These are phyloP conservation scores for Sonneratia alba DNA, from an alignment of 345 rosid genomes.

Conservation along the genomic window DNA sequence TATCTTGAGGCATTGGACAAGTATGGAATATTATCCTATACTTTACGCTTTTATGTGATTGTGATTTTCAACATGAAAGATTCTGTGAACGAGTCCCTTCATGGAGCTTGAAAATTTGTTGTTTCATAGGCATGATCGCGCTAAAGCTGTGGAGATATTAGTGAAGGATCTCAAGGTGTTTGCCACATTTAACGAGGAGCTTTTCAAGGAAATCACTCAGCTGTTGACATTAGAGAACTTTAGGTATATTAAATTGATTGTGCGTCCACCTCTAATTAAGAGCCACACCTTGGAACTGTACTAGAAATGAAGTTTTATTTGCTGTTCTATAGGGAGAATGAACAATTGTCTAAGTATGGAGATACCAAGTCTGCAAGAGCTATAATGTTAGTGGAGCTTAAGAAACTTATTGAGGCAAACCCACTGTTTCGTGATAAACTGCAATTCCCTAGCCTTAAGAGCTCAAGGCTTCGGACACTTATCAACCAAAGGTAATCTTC, in stretches of 20 bases:
- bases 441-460: slow-evolving; percentile 90
- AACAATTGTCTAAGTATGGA: slow-evolving; percentile 92
- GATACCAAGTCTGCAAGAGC: slow-evolving; percentile 97
- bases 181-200: slow-evolving; percentile 91
- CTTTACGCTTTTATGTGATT: neutral
- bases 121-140: slow-evolving; percentile 68
- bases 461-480: slow-evolving; percentile 80
- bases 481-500: slow-evolving; percentile 74
- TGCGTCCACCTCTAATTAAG: neutral
- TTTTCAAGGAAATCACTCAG: slow-evolving; percentile 94
- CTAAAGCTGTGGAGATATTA: slow-evolving; percentile 89
- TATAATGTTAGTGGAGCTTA: slow-evolving; percentile 93
- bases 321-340: slow-evolving; percentile 69
- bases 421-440: slow-evolving; percentile 92
- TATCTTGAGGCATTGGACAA: slow-evolving; percentile 97
- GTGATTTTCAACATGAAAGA: neutral
- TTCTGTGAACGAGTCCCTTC: slow-evolving; percentile 2
- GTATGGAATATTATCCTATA: slow-evolving; percentile 30
- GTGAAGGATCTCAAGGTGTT: slow-evolving; percentile 96
- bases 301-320: slow-evolving; percentile 7
- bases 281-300: neutral
- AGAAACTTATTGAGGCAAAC: slow-evolving; percentile 97
- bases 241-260: slow-evolving; percentile 29
- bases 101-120: slow-evolving; percentile 1
- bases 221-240: slow-evolving; percentile 87